A percentile compares a stretch with the other conserved stretches of the same genome.
Conservation (phyloP, 2,329 filamentous ascomycete genomes). For the Didymella pomorum region DNA sequence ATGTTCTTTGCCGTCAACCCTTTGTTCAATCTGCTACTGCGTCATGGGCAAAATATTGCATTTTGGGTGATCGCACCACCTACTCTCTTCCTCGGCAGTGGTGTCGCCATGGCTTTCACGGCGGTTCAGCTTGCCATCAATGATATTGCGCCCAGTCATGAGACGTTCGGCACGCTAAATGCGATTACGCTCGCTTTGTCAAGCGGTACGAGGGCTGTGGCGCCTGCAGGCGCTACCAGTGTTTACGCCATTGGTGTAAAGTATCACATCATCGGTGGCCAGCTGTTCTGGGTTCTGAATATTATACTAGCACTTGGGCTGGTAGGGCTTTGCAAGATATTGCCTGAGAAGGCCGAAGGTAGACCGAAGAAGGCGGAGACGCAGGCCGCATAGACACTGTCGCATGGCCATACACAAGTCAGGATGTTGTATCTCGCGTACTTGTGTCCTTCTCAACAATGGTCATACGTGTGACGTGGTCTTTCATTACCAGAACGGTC, state of each 20-base stretch:
- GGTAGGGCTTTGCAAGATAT: slow-evolving; percentile 23
- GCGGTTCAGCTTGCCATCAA: slow-evolving; percentile 77
- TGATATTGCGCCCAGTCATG: slow-evolving; percentile 71
- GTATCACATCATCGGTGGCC: slow-evolving; percentile 68
- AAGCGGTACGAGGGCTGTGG: slow-evolving; percentile 70
- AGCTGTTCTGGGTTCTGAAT: slow-evolving; percentile 71
- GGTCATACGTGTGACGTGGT: neutral
- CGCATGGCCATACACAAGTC: neutral
- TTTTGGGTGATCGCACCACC: slow-evolving; percentile 67
- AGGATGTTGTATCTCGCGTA: neutral
- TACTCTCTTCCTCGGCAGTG: slow-evolving; percentile 63
- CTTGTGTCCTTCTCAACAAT: neutral
- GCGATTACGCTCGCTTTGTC: slow-evolving; percentile 69
- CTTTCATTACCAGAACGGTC: neutral
- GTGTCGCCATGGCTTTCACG: slow-evolving; percentile 74
- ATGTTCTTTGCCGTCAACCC: slow-evolving; percentile 67
- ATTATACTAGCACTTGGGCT: slow-evolving; percentile 41
- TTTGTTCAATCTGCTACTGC: slow-evolving; percentile 65
- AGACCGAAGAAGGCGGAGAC: neutral
- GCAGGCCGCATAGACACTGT: neutral
- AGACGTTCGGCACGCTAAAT: slow-evolving; percentile 75
- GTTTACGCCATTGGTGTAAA: slow-evolving; percentile 73
- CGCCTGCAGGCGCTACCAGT: slow-evolving; percentile 70
- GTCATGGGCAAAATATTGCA: slow-evolving; percentile 51
- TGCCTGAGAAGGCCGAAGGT: slow-evolving; percentile 41